These are phyloP conservation scores for Phalaenopsis hybrid DNA, from an alignment of 116 monocot genomes.

Conservation along the genomic window DNA sequence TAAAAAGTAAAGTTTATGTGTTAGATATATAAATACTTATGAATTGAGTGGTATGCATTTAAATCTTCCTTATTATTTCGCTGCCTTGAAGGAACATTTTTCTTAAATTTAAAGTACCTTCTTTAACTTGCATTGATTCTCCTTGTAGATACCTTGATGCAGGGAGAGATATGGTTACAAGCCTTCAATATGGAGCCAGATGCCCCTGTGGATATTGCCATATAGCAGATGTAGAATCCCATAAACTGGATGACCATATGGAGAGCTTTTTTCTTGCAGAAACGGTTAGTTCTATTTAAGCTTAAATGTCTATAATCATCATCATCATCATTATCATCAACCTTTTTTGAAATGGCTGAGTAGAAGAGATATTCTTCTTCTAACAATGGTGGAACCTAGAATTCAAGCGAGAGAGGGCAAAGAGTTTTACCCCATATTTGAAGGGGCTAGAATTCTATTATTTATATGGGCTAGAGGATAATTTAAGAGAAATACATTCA, in stretches of 20 bases:
- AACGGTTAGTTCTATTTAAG: slow-evolving; percentile 46
- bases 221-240: slow-evolving; percentile 89
- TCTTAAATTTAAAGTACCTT: not conserved
- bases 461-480: too few species aligned
- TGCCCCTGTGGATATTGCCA: slow-evolving; percentile 98
- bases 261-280: slow-evolving; percentile 99
- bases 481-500: too few species aligned
- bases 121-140: not conserved
- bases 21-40: too few species aligned
- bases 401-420: too few species aligned
- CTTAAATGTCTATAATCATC: not conserved
- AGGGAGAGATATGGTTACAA: slow-evolving; percentile 79
- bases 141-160: slow-evolving; percentile 74
- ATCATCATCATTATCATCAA: not conserved
- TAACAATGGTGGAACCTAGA: too few species aligned
- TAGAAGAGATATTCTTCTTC: not conserved
- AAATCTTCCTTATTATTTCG: not conserved
- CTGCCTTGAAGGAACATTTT: not conserved
- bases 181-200: slow-evolving; percentile 82
- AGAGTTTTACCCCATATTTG: too few species aligned
- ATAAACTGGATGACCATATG: slow-evolving; percentile 92
- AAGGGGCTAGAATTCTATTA: too few species aligned
- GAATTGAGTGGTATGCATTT: too few species aligned
- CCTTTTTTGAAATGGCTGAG: not conserved
- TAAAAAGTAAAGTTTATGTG: too few species aligned